Percentiles rank a stretch among this genome's conserved stretches.
Evolutionary conservation across 176 grass and related monocot genomes (phyloP).

Genomic region (Oryza nivara): DNA sequence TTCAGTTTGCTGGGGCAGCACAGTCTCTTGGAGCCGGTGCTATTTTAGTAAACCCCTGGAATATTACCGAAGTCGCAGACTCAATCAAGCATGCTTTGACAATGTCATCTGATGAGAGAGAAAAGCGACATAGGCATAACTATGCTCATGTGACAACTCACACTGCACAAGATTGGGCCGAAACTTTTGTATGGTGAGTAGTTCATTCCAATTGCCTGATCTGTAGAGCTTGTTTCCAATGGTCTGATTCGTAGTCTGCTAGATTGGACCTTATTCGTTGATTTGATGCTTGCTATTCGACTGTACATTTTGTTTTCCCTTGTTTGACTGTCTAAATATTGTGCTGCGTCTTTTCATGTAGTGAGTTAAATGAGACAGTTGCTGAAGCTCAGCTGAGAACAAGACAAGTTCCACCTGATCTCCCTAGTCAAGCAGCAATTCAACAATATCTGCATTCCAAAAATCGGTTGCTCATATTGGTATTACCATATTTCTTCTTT

Average conservation of each 20-base stretch:
- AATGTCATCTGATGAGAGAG: constrained; percentile 85
- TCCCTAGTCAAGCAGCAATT: constrained; percentile 64
- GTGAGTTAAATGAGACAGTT: constrained; percentile 92
- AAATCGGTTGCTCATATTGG: constrained; percentile 93
- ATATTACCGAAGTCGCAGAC: constrained; percentile 87
- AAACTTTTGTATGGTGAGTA: constrained; percentile 95
- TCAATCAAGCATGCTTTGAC: constrained; percentile 71
- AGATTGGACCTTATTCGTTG: neutral
- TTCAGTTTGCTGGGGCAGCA: constrained; percentile 99
- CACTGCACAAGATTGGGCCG: constrained; percentile 99
- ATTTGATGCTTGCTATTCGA: neutral
- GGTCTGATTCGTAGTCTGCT: constrained; percentile 3
- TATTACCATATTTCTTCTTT: constrained; percentile 40
- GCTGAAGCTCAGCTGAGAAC: constrained; percentile 90
- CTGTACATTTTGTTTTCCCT: constrained; percentile 5
- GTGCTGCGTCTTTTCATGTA: constrained; percentile 46
- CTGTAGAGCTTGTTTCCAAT: constrained; percentile 44
- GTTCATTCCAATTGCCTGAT: neutral
- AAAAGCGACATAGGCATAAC: constrained; percentile 97
- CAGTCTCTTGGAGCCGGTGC: constrained; percentile 99
- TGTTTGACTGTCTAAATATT: constrained; percentile 22
- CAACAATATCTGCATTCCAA: constrained; percentile 71
- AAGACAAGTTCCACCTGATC: constrained; percentile 91
- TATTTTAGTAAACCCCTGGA: constrained; percentile 96
- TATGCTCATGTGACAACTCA: constrained; percentile 96